Evolutionary conservation across 192 early-diverging fungal species (phyloP).

Genomic region (Coemansia sp.): DNA sequence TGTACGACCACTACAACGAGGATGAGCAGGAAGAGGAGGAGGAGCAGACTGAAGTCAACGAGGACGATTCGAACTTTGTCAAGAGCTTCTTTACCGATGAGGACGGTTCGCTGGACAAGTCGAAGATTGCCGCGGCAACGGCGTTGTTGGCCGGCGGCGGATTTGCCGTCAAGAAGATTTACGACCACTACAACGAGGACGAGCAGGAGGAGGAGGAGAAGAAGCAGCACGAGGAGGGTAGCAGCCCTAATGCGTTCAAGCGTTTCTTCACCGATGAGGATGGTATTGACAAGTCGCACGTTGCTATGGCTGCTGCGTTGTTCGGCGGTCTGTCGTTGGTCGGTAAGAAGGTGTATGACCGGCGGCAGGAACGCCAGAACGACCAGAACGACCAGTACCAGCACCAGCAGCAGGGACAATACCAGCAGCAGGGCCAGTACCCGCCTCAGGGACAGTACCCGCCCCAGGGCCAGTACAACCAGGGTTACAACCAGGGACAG

Average conservation of each 20-base stretch:
- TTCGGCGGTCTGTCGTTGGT: conserved; percentile 12
- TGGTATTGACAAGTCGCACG: conserved; percentile 29
- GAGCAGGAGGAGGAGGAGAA: conserved; percentile 11
- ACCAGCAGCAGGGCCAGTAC: conserved; percentile 12
- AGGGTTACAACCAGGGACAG: neutral
- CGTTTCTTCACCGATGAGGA: conserved; percentile 31
- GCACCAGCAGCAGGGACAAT: neutral
- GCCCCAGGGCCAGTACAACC: conserved; percentile 14
- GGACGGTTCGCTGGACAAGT: conserved; percentile 26
- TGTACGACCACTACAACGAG: conserved; percentile 12
- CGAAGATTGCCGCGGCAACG: conserved; percentile 6
- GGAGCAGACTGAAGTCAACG: conserved; percentile 7
- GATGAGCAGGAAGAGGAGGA: conserved; percentile 8
- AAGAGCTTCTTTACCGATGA: conserved; percentile 23
- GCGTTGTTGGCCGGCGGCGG: conserved; percentile 10
- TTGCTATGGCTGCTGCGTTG: conserved; percentile 18
- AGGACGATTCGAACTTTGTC: conserved; percentile 11
- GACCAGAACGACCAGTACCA: too few species aligned
- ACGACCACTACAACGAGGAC: conserved; percentile 19
- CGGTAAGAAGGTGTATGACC: conserved; percentile 32
- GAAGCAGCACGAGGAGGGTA: conserved; percentile 5
- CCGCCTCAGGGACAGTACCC: neutral
- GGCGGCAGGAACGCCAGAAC: conserved; percentile 12
- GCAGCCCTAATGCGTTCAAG: conserved; percentile 13
- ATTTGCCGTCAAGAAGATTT: conserved; percentile 16